Percentiles rank a stretch among this genome's conserved stretches.
Conservation (phyloP, 441 rosid species). For the Adansonia gregorii region DNA sequence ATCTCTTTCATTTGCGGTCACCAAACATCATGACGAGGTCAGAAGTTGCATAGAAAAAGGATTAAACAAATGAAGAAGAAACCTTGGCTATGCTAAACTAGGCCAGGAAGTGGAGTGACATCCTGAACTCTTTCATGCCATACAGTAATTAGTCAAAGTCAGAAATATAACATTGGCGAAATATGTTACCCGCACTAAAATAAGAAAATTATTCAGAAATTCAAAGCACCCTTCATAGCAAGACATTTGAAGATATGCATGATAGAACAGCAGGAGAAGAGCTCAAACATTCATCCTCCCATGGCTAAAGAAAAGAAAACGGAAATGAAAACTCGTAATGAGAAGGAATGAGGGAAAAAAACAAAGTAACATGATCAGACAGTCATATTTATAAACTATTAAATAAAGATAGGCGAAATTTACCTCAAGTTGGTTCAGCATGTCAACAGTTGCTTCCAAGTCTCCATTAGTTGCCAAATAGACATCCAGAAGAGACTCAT, state of each 20-base stretch:
- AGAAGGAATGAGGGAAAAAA: background rate
- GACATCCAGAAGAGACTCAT: slow-evolving; percentile 72
- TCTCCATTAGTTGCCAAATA: slow-evolving; percentile 69
- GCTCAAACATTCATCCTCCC: slow-evolving; percentile 7
- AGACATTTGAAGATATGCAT: slow-evolving; percentile 2
- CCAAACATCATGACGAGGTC: background rate
- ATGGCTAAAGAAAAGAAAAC: background rate
- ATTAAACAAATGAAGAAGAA: background rate
- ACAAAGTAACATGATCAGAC: too few species aligned
- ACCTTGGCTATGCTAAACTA: background rate
- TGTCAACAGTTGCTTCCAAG: slow-evolving; percentile 73
- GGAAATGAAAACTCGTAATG: too few species aligned
- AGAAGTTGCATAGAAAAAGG: background rate
- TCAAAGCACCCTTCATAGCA: slow-evolving; percentile 12
- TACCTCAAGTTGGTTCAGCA: slow-evolving; percentile 89
- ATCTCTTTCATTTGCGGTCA: background rate
- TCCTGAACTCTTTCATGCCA: background rate
- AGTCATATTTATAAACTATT: background rate
- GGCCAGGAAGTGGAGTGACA: background rate
- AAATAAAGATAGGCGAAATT: background rate
- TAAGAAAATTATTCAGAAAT: slow-evolving; percentile 3
- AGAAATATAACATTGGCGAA: background rate
- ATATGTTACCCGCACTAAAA: background rate
- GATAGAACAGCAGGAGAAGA: slow-evolving; percentile 19
- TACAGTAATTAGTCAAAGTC: background rate